These are phyloP conservation scores for Plasmodium sp. DNA, from an alignment of 169 alveolate genomes.

Conservation along the genomic window DNA sequence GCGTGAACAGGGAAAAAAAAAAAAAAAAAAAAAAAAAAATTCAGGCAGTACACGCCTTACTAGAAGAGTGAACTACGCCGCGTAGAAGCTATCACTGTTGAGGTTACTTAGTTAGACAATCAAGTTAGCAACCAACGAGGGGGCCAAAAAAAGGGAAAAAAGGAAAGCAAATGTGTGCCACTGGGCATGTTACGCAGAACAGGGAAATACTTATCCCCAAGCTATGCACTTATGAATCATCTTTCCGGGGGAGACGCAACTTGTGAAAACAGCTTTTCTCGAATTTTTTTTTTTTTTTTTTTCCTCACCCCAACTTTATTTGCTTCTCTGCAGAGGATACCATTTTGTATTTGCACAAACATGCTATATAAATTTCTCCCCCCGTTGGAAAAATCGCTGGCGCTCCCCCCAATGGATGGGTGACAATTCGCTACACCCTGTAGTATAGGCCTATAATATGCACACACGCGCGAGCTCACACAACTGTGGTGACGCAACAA, in stretches of 20 bases:
- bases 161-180: not conserved
- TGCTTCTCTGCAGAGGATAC: not conserved
- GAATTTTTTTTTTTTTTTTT: not conserved
- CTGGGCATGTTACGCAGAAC: not conserved
- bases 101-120: not conserved
- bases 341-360: not conserved
- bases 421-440: not conserved
- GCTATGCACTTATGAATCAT: not conserved
- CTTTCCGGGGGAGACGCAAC: not conserved
- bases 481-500: not conserved
- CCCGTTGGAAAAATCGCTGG: not conserved
- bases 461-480: not conserved
- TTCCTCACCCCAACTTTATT: not conserved
- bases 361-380: not conserved
- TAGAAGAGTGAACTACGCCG: not conserved
- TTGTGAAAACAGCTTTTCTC: not conserved
- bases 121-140: not conserved
- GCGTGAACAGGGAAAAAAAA: not conserved
- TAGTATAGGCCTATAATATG: not conserved
- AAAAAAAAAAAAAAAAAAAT: not conserved
- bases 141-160: not conserved
- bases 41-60: not conserved
- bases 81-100: not conserved
- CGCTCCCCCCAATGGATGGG: not conserved
- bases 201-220: not conserved